Evolutionary conservation across 2,329 filamentous ascomycete genomes (phyloP), one percentile per base, ranked within the genome.

Genomic region (Nannizziopsis arthrosporioides): DNA sequence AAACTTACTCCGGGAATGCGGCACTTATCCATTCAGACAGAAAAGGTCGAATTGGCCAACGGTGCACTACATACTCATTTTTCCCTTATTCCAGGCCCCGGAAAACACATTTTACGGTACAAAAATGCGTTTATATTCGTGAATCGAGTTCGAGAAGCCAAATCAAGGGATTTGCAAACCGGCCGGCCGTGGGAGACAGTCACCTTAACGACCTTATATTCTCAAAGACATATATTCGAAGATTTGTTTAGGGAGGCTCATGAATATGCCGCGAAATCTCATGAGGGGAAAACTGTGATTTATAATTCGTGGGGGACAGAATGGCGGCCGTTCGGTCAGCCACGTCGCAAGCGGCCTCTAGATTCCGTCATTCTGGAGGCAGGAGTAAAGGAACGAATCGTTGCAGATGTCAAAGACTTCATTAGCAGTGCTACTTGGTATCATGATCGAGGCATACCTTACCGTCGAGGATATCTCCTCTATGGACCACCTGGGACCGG

Each of bases 171-270:
- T 59, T 77, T 84, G 59, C 80, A 80, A 43, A 89, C 83, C 19
- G 92, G 90, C 49, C 84, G 86, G 56, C 92, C 92, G 1, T 94
- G 94, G 71, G 92, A 98, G 68, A 94, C 89, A 0, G 77, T 98
- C 42, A 92, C 87, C 50, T 70, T 98, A 51, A 96, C 90, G 2
- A 90, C 92, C 1, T 74, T 98, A 10, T 96, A 94, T 72, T 77
- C 85, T 42, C 83, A 94, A 57, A 83, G 89, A 2, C 79, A 90
- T 57, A 78, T 96, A 11, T 95, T 98, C 59, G 85, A 94, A 62
- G 80, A 87, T 17, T 79, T 98, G 11, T 95, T 98, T 59, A 75
- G 75, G 17, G 87, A 96, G 65, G 90, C 92, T 2, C 85, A 94
- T 61, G 73, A 77, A 14, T 74, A 95, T 51, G 88, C 89, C 1